These are phyloP conservation scores for Fusarium multiceps DNA, from an alignment of 2,329 filamentous ascomycete species.

Conservation along the genomic window DNA sequence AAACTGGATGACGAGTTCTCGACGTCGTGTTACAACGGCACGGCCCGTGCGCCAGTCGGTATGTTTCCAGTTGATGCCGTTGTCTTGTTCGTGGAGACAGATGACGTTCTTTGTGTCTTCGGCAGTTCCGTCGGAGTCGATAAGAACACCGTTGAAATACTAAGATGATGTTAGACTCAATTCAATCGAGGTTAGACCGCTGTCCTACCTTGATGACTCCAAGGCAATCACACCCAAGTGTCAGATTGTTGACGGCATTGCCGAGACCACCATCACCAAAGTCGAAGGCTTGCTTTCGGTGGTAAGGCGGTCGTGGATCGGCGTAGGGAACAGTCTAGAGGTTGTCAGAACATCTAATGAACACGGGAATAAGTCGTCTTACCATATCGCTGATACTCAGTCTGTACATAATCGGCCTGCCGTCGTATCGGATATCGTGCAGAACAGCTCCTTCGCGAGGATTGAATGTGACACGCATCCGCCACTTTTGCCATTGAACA, in stretches of 20 bases:
- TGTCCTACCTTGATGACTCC: conserved; percentile 64
- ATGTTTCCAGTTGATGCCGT: conserved; percentile 78
- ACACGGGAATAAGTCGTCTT: not conserved
- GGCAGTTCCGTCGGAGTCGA: conserved; percentile 44
- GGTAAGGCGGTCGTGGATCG: conserved; percentile 70
- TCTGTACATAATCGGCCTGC: conserved; percentile 73
- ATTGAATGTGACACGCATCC: conserved; percentile 76
- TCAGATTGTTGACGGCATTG: conserved; percentile 72
- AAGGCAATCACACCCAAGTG: conserved; percentile 74
- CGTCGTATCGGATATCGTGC: conserved; percentile 75
- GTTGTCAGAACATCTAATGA: not conserved
- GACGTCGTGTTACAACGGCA: conserved; percentile 68
- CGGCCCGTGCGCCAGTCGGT: conserved; percentile 73
- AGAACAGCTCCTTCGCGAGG: conserved; percentile 75
- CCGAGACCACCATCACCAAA: conserved; percentile 75
- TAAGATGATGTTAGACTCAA: not conserved
- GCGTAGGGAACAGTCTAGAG: conserved; percentile 67
- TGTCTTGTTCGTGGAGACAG: conserved; percentile 77
- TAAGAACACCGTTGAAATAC: conserved; percentile 53
- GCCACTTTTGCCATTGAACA: conserved; percentile 73
- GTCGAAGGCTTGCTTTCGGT: conserved; percentile 76
- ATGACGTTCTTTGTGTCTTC: conserved; percentile 66
- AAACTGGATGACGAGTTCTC: conserved; percentile 74
- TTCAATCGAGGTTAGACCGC: rapidly evolving
- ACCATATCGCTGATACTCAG: conserved; percentile 76